Percentiles rank a stretch among this genome's conserved stretches.
Evolutionary conservation across 495 filamentous ascomycete species (phyloP).

Genomic region (Lasiosphaeria miniovina): DNA sequence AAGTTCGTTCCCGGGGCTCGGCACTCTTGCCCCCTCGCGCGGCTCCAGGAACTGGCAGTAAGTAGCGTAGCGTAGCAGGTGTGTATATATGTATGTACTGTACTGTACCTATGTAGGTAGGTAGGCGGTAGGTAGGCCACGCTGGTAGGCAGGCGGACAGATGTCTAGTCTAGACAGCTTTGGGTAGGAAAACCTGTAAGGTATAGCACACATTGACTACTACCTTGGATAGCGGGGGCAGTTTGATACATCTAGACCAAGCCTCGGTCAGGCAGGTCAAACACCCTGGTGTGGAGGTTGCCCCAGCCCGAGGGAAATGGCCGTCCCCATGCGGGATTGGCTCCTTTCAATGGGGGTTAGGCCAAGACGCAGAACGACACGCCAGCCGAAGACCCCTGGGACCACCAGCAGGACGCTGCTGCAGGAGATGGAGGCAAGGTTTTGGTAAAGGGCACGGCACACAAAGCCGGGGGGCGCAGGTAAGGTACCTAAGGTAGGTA

Average conservation of each 20-base stretch:
- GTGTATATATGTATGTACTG: too few species aligned
- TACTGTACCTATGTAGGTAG: too few species aligned
- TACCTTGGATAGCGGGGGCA: too few species aligned
- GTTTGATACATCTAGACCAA: background rate
- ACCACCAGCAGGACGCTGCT: background rate
- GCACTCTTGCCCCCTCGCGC: background rate
- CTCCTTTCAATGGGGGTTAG: background rate
- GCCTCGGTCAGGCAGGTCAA: background rate
- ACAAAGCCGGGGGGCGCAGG: background rate
- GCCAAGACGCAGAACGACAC: background rate
- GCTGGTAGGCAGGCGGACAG: too few species aligned
- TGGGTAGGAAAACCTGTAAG: too few species aligned
- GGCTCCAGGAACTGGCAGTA: too few species aligned
- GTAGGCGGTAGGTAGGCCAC: too few species aligned
- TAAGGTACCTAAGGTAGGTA: background rate
- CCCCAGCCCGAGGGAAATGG: background rate
- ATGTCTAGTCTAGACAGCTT: too few species aligned
- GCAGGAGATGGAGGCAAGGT: background rate
- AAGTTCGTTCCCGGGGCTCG: conserved; percentile 9
- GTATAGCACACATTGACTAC: too few species aligned
- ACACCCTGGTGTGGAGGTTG: background rate
- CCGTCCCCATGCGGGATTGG: background rate
- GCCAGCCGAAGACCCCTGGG: background rate
- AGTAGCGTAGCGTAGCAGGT: too few species aligned
- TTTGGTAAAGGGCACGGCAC: background rate